A percentile compares a stretch with the other conserved stretches of the same genome.
These are phyloP conservation scores for Rhododendron simsii DNA, from an alignment of 148 eudicot genomes.

Conservation along the genomic window DNA sequence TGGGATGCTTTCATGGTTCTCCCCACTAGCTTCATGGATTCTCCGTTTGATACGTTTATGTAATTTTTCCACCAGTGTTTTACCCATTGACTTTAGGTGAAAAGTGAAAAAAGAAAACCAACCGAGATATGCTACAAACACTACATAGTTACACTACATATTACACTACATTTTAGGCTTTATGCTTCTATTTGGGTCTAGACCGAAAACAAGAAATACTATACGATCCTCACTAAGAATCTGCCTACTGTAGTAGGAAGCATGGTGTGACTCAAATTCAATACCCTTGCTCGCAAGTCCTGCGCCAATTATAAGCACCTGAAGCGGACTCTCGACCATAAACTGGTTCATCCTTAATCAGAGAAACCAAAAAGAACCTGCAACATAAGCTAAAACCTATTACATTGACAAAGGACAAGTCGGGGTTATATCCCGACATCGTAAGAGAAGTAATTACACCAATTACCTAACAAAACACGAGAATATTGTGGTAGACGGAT, in stretches of 20 bases:
- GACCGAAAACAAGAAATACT: neutral
- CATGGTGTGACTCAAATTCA: neutral
- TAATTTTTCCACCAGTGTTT: no score
- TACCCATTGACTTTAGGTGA: neutral
- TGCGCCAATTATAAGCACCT: no score
- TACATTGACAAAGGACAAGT: neutral
- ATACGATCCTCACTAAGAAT: neutral
- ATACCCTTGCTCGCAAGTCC: no score
- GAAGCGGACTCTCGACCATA: no score
- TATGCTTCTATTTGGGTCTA: neutral
- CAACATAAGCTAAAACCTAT: neutral
- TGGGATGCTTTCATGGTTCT: neutral
- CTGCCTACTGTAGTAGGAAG: neutral
- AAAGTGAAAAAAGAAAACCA: neutral
- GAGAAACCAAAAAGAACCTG: neutral
- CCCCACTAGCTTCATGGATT: neutral
- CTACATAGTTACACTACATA: no score
- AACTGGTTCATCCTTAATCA: neutral
- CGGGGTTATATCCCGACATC: neutral
- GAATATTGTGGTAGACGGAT: neutral
- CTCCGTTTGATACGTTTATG: neutral
- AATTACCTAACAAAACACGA: constrained; percentile 7
- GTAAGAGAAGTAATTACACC: neutral
- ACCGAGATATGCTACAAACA: no score
- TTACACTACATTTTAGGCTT: no score